Conservation (phyloP, 441 rosid species). For the Adansonia gregorii region DNA sequence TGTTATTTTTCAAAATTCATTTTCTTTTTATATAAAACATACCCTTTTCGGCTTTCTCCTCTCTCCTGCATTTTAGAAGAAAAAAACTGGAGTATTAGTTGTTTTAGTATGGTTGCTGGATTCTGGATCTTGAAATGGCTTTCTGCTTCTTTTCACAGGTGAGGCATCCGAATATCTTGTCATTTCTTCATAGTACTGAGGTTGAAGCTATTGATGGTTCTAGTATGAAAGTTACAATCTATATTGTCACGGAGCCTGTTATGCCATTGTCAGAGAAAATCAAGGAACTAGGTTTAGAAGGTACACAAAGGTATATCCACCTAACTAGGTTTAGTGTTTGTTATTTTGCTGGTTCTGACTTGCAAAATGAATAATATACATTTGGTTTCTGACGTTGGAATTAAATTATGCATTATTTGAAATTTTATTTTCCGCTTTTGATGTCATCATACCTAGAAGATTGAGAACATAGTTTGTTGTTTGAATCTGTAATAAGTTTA, state of each 20-base stretch:
- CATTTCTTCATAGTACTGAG: slow-evolving; percentile 95
- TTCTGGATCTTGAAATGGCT: neutral
- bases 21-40: neutral
- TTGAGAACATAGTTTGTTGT: neutral
- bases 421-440: neutral
- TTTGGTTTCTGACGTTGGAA: slow-evolving; percentile 10
- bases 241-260: slow-evolving; percentile 96
- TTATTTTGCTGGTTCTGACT: neutral
- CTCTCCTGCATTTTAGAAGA: neutral
- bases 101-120: neutral
- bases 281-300: slow-evolving; percentile 87
- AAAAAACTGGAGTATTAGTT: neutral
- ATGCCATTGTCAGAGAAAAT: slow-evolving; percentile 92
- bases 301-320: slow-evolving; percentile 77
- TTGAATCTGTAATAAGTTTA: neutral
- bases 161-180: slow-evolving; percentile 94
- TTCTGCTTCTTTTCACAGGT: slow-evolving; percentile 57
- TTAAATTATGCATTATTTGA: neutral
- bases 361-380: neutral
- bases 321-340: neutral
- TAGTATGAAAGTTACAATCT: slow-evolving; percentile 70
- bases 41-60: no score
- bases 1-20: neutral
- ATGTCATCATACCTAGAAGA: neutral
- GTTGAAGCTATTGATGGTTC: slow-evolving; percentile 78